Conservation (phyloP, 164 flowering plant genomes). For the Magnolia officinalis region DNA sequence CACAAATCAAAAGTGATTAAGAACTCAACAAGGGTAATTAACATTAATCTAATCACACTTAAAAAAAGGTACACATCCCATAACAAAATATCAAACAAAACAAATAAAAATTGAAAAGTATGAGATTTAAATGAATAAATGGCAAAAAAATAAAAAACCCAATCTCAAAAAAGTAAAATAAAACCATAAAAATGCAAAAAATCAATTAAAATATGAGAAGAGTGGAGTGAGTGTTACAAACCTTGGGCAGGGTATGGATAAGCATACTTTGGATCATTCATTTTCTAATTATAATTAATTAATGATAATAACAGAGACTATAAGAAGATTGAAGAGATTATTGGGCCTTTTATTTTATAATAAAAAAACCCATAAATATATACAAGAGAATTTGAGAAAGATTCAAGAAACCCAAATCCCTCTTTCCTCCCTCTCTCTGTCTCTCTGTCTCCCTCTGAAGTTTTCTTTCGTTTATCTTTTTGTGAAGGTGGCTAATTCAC, state of each 20-base stretch:
- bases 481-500: no score
- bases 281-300: constrained; percentile 7
- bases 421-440: no score
- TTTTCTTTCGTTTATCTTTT: no score
- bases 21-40: background rate
- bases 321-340: background rate
- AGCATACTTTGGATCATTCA: constrained; percentile 70
- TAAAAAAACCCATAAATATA: no score
- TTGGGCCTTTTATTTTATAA: no score
- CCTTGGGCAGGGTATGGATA: constrained; percentile 70
- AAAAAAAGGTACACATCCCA: background rate
- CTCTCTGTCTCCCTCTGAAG: no score
- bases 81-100: background rate
- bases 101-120: background rate
- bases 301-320: background rate
- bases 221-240: background rate
- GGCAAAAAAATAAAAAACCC: background rate
- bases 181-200: background rate
- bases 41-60: background rate
- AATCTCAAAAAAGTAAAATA: background rate
- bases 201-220: background rate
- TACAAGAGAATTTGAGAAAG: no score
- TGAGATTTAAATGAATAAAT: background rate
- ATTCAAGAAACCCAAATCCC: no score
- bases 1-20: no score